Conservation (phyloP, 2,329 filamentous ascomycete species). For the Arthrobotrys entomopaga region DNA sequence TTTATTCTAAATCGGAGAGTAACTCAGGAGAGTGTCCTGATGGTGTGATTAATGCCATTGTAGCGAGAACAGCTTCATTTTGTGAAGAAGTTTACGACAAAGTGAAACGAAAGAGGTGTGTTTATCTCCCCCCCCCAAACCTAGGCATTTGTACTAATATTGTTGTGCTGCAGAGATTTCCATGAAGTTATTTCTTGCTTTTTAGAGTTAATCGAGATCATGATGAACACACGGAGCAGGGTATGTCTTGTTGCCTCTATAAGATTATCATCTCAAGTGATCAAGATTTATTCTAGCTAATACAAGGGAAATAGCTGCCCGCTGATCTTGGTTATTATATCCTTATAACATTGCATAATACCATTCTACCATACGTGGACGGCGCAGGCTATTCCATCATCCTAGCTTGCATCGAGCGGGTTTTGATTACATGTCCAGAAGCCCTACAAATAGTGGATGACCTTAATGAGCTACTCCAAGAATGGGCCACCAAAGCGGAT, state of each 20-base stretch:
- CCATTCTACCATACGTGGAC: slow-evolving; percentile 45
- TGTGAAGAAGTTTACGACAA: slow-evolving; percentile 51
- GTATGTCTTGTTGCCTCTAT: slow-evolving; percentile 11
- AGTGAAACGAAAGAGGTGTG: slow-evolving; percentile 47
- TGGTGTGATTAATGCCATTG: slow-evolving; percentile 48
- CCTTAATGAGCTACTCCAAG: slow-evolving; percentile 48
- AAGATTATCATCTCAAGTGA: not conserved
- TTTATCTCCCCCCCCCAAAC: not conserved
- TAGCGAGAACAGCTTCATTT: slow-evolving; percentile 42
- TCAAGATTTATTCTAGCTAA: slow-evolving; percentile 1
- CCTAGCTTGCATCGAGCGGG: slow-evolving; percentile 40
- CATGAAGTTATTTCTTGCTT: slow-evolving; percentile 46
- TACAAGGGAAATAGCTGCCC: slow-evolving; percentile 22
- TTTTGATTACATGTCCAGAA: slow-evolving; percentile 30
- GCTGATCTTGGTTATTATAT: slow-evolving; percentile 47
- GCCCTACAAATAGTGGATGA: slow-evolving; percentile 50
- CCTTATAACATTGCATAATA: slow-evolving; percentile 38
- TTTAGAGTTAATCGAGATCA: slow-evolving; percentile 42
- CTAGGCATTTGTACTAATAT: not conserved
- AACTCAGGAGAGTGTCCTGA: slow-evolving; percentile 10
- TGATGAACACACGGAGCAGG: slow-evolving; percentile 35
- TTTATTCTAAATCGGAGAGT: slow-evolving; percentile 7
- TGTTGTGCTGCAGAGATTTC: slow-evolving; percentile 24
- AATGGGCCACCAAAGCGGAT: slow-evolving; percentile 45
- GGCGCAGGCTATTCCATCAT: slow-evolving; percentile 40